These are phyloP conservation scores for Tagetes patula DNA, from an alignment of 129 eudicot genomes.

Conservation along the genomic window DNA sequence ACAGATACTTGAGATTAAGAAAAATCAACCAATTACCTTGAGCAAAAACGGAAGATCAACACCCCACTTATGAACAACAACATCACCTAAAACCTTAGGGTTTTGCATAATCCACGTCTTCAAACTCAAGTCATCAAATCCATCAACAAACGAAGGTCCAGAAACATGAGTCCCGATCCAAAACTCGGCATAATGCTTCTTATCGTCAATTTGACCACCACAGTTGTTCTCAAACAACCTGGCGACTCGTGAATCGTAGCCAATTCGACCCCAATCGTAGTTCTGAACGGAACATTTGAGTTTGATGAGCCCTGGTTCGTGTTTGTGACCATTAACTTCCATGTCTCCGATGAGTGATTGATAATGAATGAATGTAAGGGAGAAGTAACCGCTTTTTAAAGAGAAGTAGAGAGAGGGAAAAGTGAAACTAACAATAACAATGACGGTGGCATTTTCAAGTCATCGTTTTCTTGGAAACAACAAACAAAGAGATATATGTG, in stretches of 20 bases:
- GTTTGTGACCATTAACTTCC: constrained; percentile 8
- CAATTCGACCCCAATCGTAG: constrained; percentile 84
- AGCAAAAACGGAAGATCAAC: constrained; percentile 73
- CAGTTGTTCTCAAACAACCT: constrained; percentile 44
- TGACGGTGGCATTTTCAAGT: constrained; percentile 35
- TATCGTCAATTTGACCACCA: constrained; percentile 45
- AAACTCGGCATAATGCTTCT: constrained; percentile 74
- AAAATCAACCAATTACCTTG: constrained; percentile 47
- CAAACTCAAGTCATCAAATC: constrained; percentile 35
- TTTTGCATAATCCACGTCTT: constrained; percentile 69
- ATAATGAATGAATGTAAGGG: not conserved
- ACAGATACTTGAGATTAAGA: not conserved
- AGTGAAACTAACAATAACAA: constrained; percentile 3
- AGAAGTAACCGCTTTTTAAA: constrained; percentile 33
- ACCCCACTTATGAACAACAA: constrained; percentile 75
- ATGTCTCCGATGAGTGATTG: not conserved
- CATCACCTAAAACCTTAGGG: constrained; percentile 74
- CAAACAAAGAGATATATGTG: constrained; percentile 19
- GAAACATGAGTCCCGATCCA: constrained; percentile 97
- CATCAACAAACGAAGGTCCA: constrained; percentile 56
- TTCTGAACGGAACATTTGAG: constrained; percentile 73
- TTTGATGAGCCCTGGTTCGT: constrained; percentile 33
- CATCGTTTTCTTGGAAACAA: constrained; percentile 29
- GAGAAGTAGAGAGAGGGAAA: constrained; percentile 45
- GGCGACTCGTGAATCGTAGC: constrained; percentile 60